Percentiles rank a stretch among this genome's conserved stretches.
Conservation (phyloP, 768 basidiomycete genomes). For the Thelephora aurantiotincta region DNA sequence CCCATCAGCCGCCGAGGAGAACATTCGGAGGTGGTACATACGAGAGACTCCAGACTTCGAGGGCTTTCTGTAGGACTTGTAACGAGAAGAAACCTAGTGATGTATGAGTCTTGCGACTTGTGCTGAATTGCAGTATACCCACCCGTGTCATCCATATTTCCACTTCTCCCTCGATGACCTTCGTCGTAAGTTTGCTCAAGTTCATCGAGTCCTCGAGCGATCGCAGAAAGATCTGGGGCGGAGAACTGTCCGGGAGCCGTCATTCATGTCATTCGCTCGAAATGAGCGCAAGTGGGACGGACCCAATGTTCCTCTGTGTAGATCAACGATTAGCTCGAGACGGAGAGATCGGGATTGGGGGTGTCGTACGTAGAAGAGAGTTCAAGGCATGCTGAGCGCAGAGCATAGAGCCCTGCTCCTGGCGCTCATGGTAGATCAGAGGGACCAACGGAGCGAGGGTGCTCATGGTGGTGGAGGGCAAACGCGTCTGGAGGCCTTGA, state of each 20-base stretch:
- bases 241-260: slow-evolving; percentile 38
- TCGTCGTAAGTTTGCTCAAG: slow-evolving; percentile 50
- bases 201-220: slow-evolving; percentile 53
- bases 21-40: slow-evolving; percentile 17
- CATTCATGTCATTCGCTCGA: slow-evolving; percentile 1
- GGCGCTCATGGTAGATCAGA: slow-evolving; percentile 66
- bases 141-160: slow-evolving; percentile 94
- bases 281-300: slow-evolving; percentile 12
- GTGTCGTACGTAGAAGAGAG: slow-evolving; percentile 56
- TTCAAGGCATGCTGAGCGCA: slow-evolving; percentile 85
- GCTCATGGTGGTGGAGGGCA: slow-evolving; percentile 29
- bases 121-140: slow-evolving; percentile 1
- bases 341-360: slow-evolving; percentile 1
- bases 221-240: slow-evolving; percentile 62
- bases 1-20: neutral
- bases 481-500: neutral
- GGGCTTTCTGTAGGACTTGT: slow-evolving; percentile 74
- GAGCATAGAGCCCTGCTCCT: slow-evolving; percentile 67
- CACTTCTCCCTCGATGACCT: slow-evolving; percentile 26
- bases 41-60: slow-evolving; percentile 77
- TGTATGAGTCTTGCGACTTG: neutral
- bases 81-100: slow-evolving; percentile 77
- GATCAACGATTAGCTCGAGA: neutral
- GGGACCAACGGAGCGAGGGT: slow-evolving; percentile 37
- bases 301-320: slow-evolving; percentile 37